Evolutionary conservation across 331 rosid genomes (phyloP).

Genomic region (Phaseolus coccineus): DNA sequence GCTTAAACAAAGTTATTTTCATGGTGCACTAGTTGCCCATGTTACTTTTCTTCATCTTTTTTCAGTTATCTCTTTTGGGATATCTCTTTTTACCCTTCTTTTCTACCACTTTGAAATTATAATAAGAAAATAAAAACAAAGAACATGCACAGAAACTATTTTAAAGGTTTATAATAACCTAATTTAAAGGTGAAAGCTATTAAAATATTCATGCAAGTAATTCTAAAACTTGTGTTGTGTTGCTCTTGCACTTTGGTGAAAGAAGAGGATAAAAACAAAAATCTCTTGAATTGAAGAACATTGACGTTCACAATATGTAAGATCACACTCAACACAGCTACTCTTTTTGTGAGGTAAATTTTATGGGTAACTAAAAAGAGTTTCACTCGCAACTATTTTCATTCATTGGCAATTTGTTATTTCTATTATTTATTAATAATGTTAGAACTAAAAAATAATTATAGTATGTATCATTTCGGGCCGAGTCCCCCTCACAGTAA

Average conservation of each 20-base stretch:
- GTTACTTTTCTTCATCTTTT: not conserved
- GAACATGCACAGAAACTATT: too few species aligned
- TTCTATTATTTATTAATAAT: too few species aligned
- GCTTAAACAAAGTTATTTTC: not conserved
- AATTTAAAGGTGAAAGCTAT: too few species aligned
- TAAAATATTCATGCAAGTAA: not conserved
- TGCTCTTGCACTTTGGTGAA: not conserved
- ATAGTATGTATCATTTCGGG: too few species aligned
- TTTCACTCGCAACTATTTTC: not conserved
- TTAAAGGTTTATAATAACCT: too few species aligned
- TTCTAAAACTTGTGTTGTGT: not conserved
- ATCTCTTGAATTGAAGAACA: not conserved
- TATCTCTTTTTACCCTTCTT: not conserved
- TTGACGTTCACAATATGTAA: not conserved
- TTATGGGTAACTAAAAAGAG: not conserved
- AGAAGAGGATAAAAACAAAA: constrained; percentile 5
- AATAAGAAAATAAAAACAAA: not conserved
- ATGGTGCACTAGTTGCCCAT: not conserved
- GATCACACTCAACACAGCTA: not conserved
- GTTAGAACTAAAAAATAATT: too few species aligned
- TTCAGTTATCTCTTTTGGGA: constrained; percentile 16
- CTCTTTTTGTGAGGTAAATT: not conserved
- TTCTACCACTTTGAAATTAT: not conserved
- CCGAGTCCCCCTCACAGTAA: too few species aligned
- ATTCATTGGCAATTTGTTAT: too few species aligned